Evolutionary conservation across 345 rosid genomes (phyloP), one percentile per base, ranked within the genome.

Genomic region (Pugionium cornutum): DNA sequence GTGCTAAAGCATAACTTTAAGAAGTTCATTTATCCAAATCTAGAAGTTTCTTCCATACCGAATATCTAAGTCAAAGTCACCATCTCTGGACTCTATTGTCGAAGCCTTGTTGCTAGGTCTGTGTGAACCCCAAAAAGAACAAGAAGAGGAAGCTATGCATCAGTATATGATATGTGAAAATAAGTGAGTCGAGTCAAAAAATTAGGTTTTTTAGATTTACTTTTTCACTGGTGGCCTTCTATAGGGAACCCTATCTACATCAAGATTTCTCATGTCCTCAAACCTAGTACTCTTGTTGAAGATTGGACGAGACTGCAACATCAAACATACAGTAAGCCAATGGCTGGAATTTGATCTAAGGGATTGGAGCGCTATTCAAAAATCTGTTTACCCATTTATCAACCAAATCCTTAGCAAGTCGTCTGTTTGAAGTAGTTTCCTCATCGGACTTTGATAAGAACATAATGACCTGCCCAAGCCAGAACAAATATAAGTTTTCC

Each of bases 241-340:
- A 45, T 68, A 82, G 49, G 89, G 86, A 62, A 67, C 80, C 64
- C 95, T 82, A 44, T 88, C 97, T 67, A 88, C 97, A 41, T 88
- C 99, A 37, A 57, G 53, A 69, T 65, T 79, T 76, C 94, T 84
- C 97, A 90, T 86, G 75, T 90, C 97, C 67, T 94, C 97, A 77
- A 90, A 94, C 81, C 99, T 86, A 54, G 99, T 94, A 64, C 97
- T 90, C 91, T 94, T 90, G 65, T 88, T 94, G 71, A 94, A 94
- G 70, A 94, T 88, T 5, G 99, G 97, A 27, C 97, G 94, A 82
- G 96, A 88, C 99, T 94, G 83, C 78, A 86, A 55, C 45, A 64
- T 40, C 30, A 67, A 66, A 48, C 50, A 43, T 29, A 28, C 26
- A 64, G 50, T 75, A 36, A 73, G 55, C 36, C 46, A 62, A 40